Percentiles rank a stretch among this genome's conserved stretches.
Evolutionary conservation across 768 basidiomycete genomes (phyloP).

Genomic region (Boletus edulis): DNA sequence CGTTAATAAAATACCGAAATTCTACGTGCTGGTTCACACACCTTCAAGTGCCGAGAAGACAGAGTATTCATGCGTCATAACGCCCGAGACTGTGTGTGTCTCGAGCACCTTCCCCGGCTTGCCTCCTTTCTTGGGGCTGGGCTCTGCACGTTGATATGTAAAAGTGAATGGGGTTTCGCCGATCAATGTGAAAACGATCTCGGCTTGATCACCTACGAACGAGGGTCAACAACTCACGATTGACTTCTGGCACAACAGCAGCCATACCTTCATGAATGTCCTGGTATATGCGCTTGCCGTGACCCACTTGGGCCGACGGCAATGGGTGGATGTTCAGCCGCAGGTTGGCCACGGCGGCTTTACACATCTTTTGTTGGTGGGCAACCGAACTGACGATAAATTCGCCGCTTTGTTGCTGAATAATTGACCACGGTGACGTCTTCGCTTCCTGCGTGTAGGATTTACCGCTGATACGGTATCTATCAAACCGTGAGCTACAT

Average conservation of each 20-base stretch:
- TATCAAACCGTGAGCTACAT: constrained; percentile 29
- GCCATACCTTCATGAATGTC: constrained; percentile 82
- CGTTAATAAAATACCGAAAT: background rate
- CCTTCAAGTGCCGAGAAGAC: constrained; percentile 93
- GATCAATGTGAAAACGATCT: constrained; percentile 85
- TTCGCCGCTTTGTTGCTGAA: constrained; percentile 77
- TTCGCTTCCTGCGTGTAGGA: constrained; percentile 69
- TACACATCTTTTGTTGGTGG: constrained; percentile 91
- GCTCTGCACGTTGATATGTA: constrained; percentile 86
- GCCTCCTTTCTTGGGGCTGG: constrained; percentile 62
- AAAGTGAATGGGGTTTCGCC: constrained; percentile 97
- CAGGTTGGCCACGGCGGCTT: constrained; percentile 75
- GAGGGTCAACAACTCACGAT: background rate
- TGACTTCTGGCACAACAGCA: background rate
- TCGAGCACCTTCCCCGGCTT: constrained; percentile 80
- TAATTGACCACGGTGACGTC: constrained; percentile 80
- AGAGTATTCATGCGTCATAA: constrained; percentile 75
- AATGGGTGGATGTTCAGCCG: constrained; percentile 73
- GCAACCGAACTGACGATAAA: constrained; percentile 88
- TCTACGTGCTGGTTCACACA: constrained; percentile 25
- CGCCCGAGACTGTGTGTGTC: constrained; percentile 85
- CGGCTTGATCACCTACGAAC: constrained; percentile 79
- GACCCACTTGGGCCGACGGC: constrained; percentile 86
- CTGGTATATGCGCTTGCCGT: constrained; percentile 78
- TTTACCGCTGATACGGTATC: constrained; percentile 81